These are phyloP conservation scores for Lachancea sp. DNA, from an alignment of 805 yeast species.

Conservation along the genomic window DNA sequence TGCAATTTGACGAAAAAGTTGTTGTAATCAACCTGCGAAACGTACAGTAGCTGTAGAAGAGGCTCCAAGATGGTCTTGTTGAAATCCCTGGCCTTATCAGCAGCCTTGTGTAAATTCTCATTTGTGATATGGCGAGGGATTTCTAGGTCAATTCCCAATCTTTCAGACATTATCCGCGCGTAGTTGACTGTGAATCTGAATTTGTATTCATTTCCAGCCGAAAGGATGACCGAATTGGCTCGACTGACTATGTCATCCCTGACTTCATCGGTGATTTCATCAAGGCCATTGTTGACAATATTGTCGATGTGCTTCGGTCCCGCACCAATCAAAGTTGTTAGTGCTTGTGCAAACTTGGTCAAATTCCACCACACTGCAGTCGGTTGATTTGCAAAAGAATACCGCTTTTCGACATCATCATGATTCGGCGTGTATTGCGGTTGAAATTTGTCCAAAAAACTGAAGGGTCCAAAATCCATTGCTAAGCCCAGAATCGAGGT, in stretches of 20 bases:
- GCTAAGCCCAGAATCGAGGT: slow-evolving; percentile 84
- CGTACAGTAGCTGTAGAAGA: slow-evolving; percentile 52
- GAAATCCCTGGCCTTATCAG: slow-evolving; percentile 16
- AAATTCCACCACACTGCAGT: slow-evolving; percentile 90
- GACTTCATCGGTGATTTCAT: slow-evolving; percentile 43
- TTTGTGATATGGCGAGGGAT: slow-evolving; percentile 35
- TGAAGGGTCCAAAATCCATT: slow-evolving; percentile 92
- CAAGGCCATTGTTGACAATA: slow-evolving; percentile 22
- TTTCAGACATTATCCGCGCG: slow-evolving; percentile 46
- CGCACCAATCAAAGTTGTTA: slow-evolving; percentile 77
- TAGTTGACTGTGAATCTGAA: slow-evolving; percentile 54
- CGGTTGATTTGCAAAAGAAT: slow-evolving; percentile 80
- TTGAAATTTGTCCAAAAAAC: slow-evolving; percentile 79
- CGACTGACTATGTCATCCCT: slow-evolving; percentile 48
- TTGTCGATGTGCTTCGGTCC: slow-evolving; percentile 48
- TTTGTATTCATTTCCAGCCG: slow-evolving; percentile 61
- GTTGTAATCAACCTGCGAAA: slow-evolving; percentile 70
- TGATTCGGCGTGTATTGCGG: slow-evolving; percentile 84
- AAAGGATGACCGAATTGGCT: slow-evolving; percentile 58
- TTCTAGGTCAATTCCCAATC: slow-evolving; percentile 59
- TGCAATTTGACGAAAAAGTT: slow-evolving; percentile 67
- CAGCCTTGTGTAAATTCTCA: slow-evolving; percentile 12
- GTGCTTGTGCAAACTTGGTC: slow-evolving; percentile 72
- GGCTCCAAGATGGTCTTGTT: slow-evolving; percentile 43
- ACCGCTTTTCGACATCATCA: slow-evolving; percentile 67